A percentile compares a stretch with the other conserved stretches of the same genome.
Evolutionary conservation across 805 yeast species (phyloP).

Genomic region (Candida piceae): DNA sequence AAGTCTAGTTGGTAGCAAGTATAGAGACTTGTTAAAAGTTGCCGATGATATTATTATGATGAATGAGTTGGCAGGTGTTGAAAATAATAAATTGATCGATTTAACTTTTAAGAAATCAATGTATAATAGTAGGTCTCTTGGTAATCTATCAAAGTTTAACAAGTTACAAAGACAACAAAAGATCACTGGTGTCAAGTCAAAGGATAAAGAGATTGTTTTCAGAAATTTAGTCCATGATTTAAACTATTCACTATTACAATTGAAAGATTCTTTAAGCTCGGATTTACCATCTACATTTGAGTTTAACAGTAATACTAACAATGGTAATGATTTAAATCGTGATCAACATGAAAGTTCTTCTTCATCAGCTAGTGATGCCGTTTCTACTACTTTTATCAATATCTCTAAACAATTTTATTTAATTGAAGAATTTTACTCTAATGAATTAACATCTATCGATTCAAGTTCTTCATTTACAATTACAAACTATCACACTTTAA

Average conservation of each 20-base stretch:
- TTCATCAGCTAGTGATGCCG: conserved; percentile 9
- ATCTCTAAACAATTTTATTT: conserved; percentile 24
- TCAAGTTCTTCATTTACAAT: conserved; percentile 7
- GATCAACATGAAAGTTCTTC: no score
- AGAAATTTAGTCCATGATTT: conserved; percentile 26
- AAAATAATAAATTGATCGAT: conserved; percentile 24
- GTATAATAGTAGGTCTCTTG: conserved; percentile 19
- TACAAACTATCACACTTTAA: conserved; percentile 16
- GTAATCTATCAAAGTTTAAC: conserved; percentile 20
- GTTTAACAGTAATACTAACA: not conserved
- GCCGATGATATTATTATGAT: conserved; percentile 34
- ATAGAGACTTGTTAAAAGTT: conserved; percentile 31
- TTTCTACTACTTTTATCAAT: conserved; percentile 16
- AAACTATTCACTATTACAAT: conserved; percentile 13
- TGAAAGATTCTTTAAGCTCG: conserved; percentile 7
- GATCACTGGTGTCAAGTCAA: conserved; percentile 7
- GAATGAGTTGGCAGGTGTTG: conserved; percentile 23
- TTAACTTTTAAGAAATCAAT: conserved; percentile 27
- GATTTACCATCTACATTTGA: no score
- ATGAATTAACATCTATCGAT: conserved; percentile 8
- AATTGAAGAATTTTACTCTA: conserved; percentile 17
- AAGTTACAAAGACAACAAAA: conserved; percentile 2
- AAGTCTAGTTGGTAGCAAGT: conserved; percentile 29
- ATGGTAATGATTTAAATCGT: not conserved
- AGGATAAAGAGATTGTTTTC: conserved; percentile 17